Percentiles rank a stretch among this genome's conserved stretches.
Evolutionary conservation across 257 asterid genomes (phyloP).

Genomic region (Datura wrightii): DNA sequence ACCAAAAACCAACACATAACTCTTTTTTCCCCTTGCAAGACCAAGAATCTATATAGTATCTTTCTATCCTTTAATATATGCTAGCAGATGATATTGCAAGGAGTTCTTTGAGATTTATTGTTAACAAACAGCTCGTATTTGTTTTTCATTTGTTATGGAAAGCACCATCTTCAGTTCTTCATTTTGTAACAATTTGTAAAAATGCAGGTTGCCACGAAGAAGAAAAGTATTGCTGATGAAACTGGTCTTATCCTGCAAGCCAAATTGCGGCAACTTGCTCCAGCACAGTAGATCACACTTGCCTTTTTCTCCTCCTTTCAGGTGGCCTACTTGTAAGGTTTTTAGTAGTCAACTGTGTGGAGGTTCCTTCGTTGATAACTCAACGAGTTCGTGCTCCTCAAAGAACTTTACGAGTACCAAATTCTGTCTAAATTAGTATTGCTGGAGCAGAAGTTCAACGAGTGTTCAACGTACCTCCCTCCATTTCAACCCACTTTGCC

Average conservation of each 20-base stretch:
- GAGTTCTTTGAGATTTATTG: neutral
- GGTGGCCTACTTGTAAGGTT: neutral
- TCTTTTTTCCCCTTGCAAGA: neutral
- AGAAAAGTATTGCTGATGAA: conserved; percentile 85
- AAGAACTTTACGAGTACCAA: neutral
- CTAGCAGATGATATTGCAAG: neutral
- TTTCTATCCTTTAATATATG: neutral
- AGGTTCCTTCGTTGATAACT: conserved; percentile 20
- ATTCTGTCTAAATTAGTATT: neutral
- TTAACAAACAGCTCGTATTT: neutral
- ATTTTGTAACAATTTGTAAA: conserved; percentile 11
- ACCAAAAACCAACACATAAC: neutral
- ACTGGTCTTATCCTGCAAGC: conserved; percentile 78
- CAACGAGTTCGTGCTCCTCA: neutral
- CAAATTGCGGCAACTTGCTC: conserved; percentile 63
- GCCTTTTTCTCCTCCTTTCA: neutral
- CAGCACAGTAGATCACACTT: conserved; percentile 44
- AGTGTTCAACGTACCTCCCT: neutral
- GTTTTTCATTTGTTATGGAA: neutral
- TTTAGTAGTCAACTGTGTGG: neutral
- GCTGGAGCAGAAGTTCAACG: neutral
- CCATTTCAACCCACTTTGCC: neutral
- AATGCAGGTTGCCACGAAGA: conserved; percentile 78
- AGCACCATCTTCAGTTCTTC: neutral
- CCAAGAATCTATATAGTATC: neutral